These are phyloP conservation scores for Capsicum chinense DNA, from an alignment of 257 asterid species.

Conservation along the genomic window DNA sequence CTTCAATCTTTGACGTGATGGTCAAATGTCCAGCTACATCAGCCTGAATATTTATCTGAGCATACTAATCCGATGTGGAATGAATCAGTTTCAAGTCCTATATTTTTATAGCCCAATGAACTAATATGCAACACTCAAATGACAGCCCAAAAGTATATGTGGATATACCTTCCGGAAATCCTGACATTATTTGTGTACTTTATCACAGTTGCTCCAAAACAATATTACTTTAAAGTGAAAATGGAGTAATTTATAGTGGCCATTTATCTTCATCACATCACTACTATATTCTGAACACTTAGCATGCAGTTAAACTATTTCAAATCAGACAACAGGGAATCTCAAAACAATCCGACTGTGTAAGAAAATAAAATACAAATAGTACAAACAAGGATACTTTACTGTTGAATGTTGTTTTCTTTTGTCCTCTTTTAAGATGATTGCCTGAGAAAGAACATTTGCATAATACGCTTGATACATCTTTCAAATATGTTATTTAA, in stretches of 20 bases:
- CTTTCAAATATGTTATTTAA: neutral
- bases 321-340: neutral
- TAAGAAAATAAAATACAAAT: neutral
- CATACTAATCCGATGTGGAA: neutral
- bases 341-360: neutral
- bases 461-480: neutral
- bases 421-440: conserved; percentile 18
- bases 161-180: neutral
- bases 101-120: neutral
- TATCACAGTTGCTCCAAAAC: neutral
- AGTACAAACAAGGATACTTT: neutral
- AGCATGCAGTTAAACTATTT: conserved; percentile 2
- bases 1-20: neutral
- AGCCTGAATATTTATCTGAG: conserved; percentile 11
- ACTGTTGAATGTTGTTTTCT: neutral
- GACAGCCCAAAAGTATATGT: neutral
- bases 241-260: neutral
- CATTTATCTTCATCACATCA: conserved; percentile 7
- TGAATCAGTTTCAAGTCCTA: neutral
- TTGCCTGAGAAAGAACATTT: neutral
- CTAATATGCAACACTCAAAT: conserved; percentile 4
- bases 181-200: neutral
- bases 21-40: neutral
- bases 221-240: neutral
- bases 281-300: conserved; percentile 19